Percentiles rank a stretch among this genome's conserved stretches.
Conservation (phyloP, 371 early-diverging fungal species). For the Basidiobolus meristosporus region DNA sequence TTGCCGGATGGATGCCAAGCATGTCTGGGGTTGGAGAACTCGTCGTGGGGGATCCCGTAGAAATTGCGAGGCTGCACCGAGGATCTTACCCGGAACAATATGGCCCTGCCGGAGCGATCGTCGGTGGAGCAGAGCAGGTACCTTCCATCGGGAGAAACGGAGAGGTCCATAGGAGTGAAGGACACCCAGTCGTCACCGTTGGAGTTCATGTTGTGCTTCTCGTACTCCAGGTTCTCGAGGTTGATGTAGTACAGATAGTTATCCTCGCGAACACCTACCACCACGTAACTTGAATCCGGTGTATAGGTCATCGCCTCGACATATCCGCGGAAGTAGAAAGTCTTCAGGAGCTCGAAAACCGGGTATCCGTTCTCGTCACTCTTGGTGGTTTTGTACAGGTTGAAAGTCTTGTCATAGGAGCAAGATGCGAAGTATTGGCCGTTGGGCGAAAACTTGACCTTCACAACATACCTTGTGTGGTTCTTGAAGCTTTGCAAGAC, state of each 20-base stretch:
- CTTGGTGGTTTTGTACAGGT: conserved; percentile 20
- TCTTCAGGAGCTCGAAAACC: conserved; percentile 5
- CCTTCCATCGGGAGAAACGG: conserved; percentile 21
- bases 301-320: conserved; percentile 37
- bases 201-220: conserved; percentile 44
- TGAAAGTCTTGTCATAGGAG: conserved; percentile 46
- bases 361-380: background rate
- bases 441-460: conserved; percentile 32
- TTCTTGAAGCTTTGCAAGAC: conserved; percentile 29
- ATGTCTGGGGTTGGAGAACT: conserved; percentile 31
- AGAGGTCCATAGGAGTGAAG: conserved; percentile 50
- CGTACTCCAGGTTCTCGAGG: conserved; percentile 12
- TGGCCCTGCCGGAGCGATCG: conserved; percentile 40
- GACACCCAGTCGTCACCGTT: conserved; percentile 70
- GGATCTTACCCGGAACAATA: conserved; percentile 27
- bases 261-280: conserved; percentile 45
- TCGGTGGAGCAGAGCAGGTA: conserved; percentile 51
- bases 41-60: conserved; percentile 38
- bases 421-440: conserved; percentile 38
- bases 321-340: conserved; percentile 19
- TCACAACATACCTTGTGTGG: conserved; percentile 49
- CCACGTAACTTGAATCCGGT: conserved; percentile 13
- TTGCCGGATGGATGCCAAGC: conserved; percentile 38
- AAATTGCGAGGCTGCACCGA: conserved; percentile 32
- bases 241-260: conserved; percentile 51